Base-by-base conservation (phyloP, 805 yeast genomes). In the Candida patagonica region DNA sequence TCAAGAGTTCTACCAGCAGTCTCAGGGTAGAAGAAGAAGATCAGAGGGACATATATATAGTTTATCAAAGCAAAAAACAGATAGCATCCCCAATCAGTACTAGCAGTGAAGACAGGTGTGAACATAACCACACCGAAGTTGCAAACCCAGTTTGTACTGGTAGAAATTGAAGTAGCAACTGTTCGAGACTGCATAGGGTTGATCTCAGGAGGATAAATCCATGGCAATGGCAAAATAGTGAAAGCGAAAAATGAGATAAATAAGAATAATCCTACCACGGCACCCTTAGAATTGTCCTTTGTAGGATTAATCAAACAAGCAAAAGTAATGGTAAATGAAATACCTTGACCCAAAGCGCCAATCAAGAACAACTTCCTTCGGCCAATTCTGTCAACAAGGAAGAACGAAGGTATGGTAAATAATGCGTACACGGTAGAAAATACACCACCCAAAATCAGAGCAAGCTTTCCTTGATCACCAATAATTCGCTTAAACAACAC, bases 1-100 rank as follows among this genome's bases (percentile, higher is more conserved):
- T 80, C 88, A 60, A 81, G 68, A 27, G 81, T 68, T 57, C 85
- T 71, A 37, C 86, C 85, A 24, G 81, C 76, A 32, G 87, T 80
- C 64, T 81, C 89, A 30, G 88, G 89, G 59, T 78, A 81, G 60
- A 70, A 73, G 63, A 78, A 70, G 69, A 63, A 77, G 46, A 75
- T 75, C 44, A 78, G 61, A 24, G 85, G 83, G 40, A 76, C 59
- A 64, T 75, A 79, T 34, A 44, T 46, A 53, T 71, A 69, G 65
- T 80, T 80, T 46, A 80, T 67, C 24, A 64, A 56, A 6, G 84
- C 83, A 59, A 82, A 82, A 61, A 82, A 74, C 37, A 80, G 59
- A 60, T 80, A 82, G 43, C 80, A 71, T 44, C 80, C 82, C 72
- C 80, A 78, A 42, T 68, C 65, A 39, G 58, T 47, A 31, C 46